Percentiles rank a stretch among this genome's conserved stretches.
Evolutionary conservation across 208 protist genomes (phyloP).

Genomic region (Endotrypanum monterogeii): DNA sequence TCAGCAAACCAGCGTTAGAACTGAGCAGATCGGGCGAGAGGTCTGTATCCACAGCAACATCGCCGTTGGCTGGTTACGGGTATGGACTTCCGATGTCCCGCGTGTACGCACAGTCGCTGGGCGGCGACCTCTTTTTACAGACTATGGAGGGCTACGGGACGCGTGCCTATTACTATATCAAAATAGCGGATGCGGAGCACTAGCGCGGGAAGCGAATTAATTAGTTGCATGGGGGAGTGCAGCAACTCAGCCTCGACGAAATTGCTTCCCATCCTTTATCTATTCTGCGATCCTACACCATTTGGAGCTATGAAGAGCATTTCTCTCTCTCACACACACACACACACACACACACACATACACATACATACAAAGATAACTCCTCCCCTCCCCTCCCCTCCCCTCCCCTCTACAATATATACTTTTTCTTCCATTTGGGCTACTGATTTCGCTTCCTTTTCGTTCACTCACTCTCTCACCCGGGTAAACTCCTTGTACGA

Average conservation of each 20-base stretch:
- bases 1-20: constrained; percentile 57
- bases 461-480: neutral
- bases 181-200: constrained; percentile 25
- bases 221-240: neutral
- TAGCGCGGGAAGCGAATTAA: neutral
- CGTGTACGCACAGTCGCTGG: constrained; percentile 93
- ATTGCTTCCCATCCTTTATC: neutral
- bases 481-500: neutral
- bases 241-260: neutral
- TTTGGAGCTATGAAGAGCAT: neutral
- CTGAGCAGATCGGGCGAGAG: constrained; percentile 30
- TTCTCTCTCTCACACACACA: neutral
- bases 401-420: too few species aligned
- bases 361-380: neutral
- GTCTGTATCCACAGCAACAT: constrained; percentile 17
- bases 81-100: constrained; percentile 94
- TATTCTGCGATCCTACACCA: neutral
- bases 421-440: neutral
- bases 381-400: neutral
- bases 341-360: neutral
- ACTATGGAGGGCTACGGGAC: constrained; percentile 95
- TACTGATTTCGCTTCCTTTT: neutral
- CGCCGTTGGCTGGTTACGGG: constrained; percentile 93
- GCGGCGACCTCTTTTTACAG: constrained; percentile 92
- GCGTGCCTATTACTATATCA: constrained; percentile 92